Conservation (phyloP, 345 rosid genomes). For the Ceriops decandra region DNA sequence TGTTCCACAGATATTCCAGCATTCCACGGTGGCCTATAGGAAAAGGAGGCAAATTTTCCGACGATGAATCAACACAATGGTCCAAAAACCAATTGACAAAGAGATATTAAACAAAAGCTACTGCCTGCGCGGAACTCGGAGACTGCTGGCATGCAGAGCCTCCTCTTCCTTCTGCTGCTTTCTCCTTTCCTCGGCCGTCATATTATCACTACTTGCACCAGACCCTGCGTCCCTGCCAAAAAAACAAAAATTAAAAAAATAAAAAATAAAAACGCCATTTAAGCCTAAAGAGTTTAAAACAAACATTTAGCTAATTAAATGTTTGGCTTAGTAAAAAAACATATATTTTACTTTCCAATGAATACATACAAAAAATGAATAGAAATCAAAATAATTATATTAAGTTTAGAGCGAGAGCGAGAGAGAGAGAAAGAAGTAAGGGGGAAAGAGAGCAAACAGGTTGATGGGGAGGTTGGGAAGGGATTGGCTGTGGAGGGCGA, state of each 20-base stretch:
- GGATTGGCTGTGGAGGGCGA: conserved; percentile 38
- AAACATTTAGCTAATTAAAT: too few species aligned
- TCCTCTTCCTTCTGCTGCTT: conserved; percentile 64
- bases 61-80: not conserved
- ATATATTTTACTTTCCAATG: too few species aligned
- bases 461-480: conserved; percentile 49
- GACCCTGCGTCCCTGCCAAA: conserved; percentile 55
- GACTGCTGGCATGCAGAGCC: conserved; percentile 55
- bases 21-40: conserved; percentile 67
- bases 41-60: not conserved
- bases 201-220: conserved; percentile 31
- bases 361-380: too few species aligned
- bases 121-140: conserved; percentile 66
- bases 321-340: too few species aligned
- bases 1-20: conserved; percentile 60
- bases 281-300: too few species aligned
- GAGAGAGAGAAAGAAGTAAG: conserved; percentile 1
- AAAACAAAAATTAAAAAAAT: not conserved
- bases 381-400: not conserved
- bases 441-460: conserved; percentile 36
- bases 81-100: not conserved
- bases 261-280: too few species aligned
- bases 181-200: conserved; percentile 59
- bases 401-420: conserved; percentile 1
- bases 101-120: conserved; percentile 4